Evolutionary conservation across 306 rosid genomes (phyloP).

Genomic region (Geum urbanum): DNA sequence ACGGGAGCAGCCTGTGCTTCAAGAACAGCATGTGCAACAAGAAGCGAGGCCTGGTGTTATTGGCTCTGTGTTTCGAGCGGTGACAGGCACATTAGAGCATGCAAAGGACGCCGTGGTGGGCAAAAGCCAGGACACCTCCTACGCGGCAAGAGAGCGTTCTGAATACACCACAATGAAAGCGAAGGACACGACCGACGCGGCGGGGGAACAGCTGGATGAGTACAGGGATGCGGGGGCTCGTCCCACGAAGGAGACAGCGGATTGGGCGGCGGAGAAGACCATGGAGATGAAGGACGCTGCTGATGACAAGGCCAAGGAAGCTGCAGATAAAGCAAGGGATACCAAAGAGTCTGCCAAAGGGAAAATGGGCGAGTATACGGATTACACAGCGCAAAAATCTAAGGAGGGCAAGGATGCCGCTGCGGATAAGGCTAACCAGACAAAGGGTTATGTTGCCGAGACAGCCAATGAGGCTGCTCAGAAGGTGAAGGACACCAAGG

Average conservation of each 20-base stretch:
- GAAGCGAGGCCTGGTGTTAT: constrained; percentile 48
- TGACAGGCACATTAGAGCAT: constrained; percentile 45
- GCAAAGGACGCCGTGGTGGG: constrained; percentile 74
- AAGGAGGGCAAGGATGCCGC: constrained; percentile 23
- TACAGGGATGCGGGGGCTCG: neutral
- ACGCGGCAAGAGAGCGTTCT: neutral
- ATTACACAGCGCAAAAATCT: constrained; percentile 15
- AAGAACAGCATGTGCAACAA: constrained; percentile 22
- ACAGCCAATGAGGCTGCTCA: neutral
- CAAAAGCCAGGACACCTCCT: constrained; percentile 26
- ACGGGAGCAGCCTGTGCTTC: neutral
- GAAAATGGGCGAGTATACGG: neutral
- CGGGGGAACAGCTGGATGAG: constrained; percentile 19
- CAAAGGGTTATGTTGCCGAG: neutral
- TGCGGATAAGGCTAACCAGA: constrained; percentile 2
- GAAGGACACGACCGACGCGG: constrained; percentile 22
- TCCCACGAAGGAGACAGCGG: constrained; percentile 26
- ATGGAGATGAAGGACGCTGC: constrained; percentile 18
- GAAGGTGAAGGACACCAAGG: constrained; percentile 23
- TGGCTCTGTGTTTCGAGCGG: constrained; percentile 52
- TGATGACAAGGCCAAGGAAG: neutral
- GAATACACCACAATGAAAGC: constrained; percentile 9
- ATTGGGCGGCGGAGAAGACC: constrained; percentile 6
- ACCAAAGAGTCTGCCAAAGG: constrained; percentile 1
- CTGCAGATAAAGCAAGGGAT: constrained; percentile 11